Percentiles rank a stretch among this genome's conserved stretches.
Evolutionary conservation across 176 grass and related monocot genomes (phyloP).

Genomic region (Carex kokanica): DNA sequence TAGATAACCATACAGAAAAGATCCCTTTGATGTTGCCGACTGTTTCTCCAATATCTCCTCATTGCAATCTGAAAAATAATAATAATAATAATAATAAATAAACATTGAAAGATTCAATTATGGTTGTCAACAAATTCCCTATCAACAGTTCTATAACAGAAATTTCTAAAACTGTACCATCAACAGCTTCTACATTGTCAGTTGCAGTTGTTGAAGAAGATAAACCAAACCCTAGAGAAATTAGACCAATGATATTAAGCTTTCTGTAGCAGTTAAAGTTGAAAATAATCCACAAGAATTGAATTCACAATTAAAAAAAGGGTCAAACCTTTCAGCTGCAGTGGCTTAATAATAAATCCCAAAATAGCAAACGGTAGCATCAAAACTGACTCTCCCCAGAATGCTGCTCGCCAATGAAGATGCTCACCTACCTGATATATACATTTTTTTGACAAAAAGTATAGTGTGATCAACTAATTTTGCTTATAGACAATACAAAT

Average conservation of each 20-base stretch:
- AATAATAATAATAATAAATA: constrained; percentile 4
- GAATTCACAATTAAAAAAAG: constrained; percentile 10
- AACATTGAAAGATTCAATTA: neutral
- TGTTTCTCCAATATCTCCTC: constrained; percentile 32
- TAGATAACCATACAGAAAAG: constrained; percentile 38
- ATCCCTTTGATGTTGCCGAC: constrained; percentile 26
- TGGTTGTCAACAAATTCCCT: neutral
- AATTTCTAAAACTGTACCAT: constrained; percentile 8
- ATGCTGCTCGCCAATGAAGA: constrained; percentile 93
- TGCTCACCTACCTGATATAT: constrained; percentile 51
- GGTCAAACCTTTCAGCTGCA: constrained; percentile 76
- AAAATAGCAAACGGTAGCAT: constrained; percentile 99
- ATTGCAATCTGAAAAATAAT: constrained; percentile 49
- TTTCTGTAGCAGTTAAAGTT: neutral
- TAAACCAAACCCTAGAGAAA: constrained; percentile 36
- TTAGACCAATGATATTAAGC: constrained; percentile 3
- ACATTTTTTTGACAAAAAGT: neutral
- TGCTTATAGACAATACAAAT: neutral
- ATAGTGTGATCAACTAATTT: neutral
- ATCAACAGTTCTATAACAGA: neutral
- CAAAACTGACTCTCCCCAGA: constrained; percentile 93
- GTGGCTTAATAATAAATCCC: constrained; percentile 86
- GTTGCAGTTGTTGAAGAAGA: constrained; percentile 14
- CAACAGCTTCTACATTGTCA: neutral
- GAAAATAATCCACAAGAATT: neutral